These are phyloP conservation scores for Stagonosporopsis tanaceti DNA, from an alignment of 2,329 filamentous ascomycete species.

Conservation along the genomic window DNA sequence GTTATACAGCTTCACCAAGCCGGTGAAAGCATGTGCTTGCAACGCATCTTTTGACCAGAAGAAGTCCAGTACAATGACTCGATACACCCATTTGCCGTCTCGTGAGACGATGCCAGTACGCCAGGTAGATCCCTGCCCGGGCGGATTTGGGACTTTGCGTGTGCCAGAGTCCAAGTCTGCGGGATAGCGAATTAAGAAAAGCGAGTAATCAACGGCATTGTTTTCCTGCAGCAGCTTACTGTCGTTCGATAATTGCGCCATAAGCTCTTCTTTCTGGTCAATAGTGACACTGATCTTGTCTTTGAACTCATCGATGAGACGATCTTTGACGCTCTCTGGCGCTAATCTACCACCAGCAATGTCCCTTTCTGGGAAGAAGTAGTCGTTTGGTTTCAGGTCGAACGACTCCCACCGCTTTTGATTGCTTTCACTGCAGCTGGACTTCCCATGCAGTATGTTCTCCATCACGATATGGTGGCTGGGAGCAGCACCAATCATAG, in stretches of 20 bases:
- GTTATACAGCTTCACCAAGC: constrained; percentile 70
- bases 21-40: constrained; percentile 71
- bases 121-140: constrained; percentile 59
- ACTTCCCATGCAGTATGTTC: constrained; percentile 71
- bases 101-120: constrained; percentile 67
- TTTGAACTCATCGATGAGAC: constrained; percentile 72
- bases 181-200: constrained; percentile 72
- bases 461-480: constrained; percentile 82
- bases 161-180: constrained; percentile 36
- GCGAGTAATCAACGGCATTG: constrained; percentile 78
- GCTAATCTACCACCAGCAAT: constrained; percentile 70
- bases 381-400: constrained; percentile 76
- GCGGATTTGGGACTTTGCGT: constrained; percentile 43
- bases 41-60: constrained; percentile 80
- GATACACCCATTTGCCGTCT: constrained; percentile 72
- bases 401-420: constrained; percentile 71
- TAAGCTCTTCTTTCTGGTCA: constrained; percentile 64
- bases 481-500: constrained; percentile 67
- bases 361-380: constrained; percentile 79
- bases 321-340: constrained; percentile 70
- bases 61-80: constrained; percentile 75
- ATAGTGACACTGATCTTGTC: constrained; percentile 68
- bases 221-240: constrained; percentile 68
- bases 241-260: constrained; percentile 65
- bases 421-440: constrained; percentile 49